phyloP scores from a whole-genome alignment of 768 basidiomycete genomes.

The Lactarius hengduanensis region DNA sequence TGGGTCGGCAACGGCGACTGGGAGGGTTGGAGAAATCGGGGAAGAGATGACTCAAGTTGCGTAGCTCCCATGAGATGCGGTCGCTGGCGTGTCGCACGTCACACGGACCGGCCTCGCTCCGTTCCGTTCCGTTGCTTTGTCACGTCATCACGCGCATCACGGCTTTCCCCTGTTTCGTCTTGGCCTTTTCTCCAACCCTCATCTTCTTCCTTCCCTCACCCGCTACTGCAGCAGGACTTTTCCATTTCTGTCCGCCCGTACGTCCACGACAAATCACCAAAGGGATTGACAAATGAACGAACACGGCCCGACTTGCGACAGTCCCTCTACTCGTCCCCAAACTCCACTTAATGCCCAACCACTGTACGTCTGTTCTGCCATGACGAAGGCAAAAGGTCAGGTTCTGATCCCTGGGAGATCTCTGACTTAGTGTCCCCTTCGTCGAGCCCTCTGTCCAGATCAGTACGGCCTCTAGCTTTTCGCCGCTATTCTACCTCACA shows the following conservation, averaged over 20 bases:
- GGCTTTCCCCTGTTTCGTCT: conserved; percentile 10
- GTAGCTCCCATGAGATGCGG: too few relatives aligned
- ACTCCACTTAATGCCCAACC: conserved; percentile 78
- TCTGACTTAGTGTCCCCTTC: conserved; percentile 64
- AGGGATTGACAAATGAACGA: conserved; percentile 53
- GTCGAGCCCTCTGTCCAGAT: conserved; percentile 42
- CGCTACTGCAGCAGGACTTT: conserved; percentile 15
- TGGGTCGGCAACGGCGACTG: conserved; percentile 4
- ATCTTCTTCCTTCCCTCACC: too few relatives aligned
- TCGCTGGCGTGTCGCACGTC: too few relatives aligned
- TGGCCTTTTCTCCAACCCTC: not conserved
- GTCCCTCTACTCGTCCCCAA: conserved; percentile 55
- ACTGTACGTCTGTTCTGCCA: conserved; percentile 46
- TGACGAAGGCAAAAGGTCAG: not conserved
- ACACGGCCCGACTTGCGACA: conserved; percentile 60
- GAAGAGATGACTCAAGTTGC: conserved; percentile 3
- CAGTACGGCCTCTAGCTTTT: conserved; percentile 64
- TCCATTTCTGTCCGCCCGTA: conserved; percentile 48
- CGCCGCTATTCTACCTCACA: conserved; percentile 65
- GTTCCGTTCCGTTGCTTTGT: not conserved
- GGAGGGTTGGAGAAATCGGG: conserved; percentile 26
- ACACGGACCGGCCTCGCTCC: too few relatives aligned
- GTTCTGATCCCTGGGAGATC: conserved; percentile 34
- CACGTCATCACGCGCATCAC: conserved; percentile 8
- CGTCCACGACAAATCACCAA: conserved; percentile 54